Base-by-base conservation (phyloP, 495 filamentous ascomycete species). In the Aspergillus mulundensis region DNA sequence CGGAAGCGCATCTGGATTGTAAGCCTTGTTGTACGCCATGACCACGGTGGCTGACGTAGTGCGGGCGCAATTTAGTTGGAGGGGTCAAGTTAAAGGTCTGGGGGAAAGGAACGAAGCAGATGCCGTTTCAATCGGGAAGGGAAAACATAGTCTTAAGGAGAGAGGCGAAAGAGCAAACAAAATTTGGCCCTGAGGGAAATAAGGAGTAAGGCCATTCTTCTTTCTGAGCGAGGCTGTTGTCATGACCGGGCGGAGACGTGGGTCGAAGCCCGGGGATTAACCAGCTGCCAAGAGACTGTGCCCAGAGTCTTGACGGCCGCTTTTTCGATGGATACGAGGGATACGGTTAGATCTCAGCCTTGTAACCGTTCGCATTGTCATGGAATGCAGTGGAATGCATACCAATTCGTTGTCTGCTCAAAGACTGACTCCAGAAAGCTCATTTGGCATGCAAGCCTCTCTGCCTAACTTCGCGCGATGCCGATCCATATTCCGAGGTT, bases 1-100 rank as follows among this genome's bases (percentile, higher is more conserved):
- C 70, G 94, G 94, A 56, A 98, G 84, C 71, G 91, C 90, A 76
- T 98, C 95, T n/a, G 93, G 93, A 66, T 98, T 97, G 74, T 88
- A 91, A 40, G 83, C 81, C 64, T 86, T 84, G 69, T 95, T 96
- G 81, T 98, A 97, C 28, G 94, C 94, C 94, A 97, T 98, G 48
- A 36, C 41, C 50, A 54, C 41, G 46, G n/a, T 53, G 59, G 58
- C 58, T 74, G 71, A 70, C 68, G 66, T 63, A 65, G 63, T 23
- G 49, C 39, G 46, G 52, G 42, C 34, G 59, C 62, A 62, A 57
- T 62, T 32, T 32, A 45, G 52, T 50, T 23, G 12, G 32, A 36
- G 32, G 32, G 32, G 32, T 36, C 32, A n/a, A 46, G 53, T 56
- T 16, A 5, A 47, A 41, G 21, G 34, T 32, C n/a, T 36, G 24